phyloP scores from a whole-genome alignment of 139 green algal species.

The Spirogloea muscicola region DNA sequence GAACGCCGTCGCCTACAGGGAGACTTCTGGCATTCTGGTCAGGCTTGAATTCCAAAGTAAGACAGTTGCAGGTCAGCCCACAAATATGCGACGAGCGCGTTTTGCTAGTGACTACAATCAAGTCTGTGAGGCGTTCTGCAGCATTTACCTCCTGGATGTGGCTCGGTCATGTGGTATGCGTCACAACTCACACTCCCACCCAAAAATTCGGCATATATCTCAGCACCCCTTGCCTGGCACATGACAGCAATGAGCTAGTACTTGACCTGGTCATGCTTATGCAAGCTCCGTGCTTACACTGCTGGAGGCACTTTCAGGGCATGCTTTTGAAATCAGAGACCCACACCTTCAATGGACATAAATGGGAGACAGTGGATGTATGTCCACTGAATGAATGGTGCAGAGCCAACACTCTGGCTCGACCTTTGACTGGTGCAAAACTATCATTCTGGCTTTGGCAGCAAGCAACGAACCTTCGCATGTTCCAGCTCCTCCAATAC shows the following conservation, averaged over 20 bases:
- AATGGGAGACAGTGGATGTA: no score
- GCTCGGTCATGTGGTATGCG: slow-evolving; percentile 99
- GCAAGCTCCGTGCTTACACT: no score
- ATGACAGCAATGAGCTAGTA: no score
- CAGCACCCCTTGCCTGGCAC: slow-evolving; percentile 57
- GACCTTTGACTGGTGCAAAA: no score
- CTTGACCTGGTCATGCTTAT: no score
- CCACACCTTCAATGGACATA: no score
- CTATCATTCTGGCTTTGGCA: no score
- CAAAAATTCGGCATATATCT: slow-evolving; percentile 86
- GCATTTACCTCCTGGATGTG: slow-evolving; percentile 56
- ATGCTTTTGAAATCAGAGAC: no score
- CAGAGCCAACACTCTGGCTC: no score
- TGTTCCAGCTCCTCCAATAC: slow-evolving; percentile 48
- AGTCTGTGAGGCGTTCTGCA: not conserved
- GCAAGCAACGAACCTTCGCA: slow-evolving; percentile 33
- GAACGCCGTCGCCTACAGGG: slow-evolving; percentile 17
- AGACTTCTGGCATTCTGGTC: not conserved
- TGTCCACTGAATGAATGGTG: no score
- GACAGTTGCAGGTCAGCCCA: not conserved
- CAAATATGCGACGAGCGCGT: no score
- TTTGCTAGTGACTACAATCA: not conserved
- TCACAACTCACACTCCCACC: slow-evolving; percentile 94
- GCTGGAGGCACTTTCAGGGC: no score
- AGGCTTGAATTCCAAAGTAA: not conserved